These are phyloP conservation scores for Candida vaughaniae DNA, from an alignment of 805 yeast genomes.

Conservation along the genomic window DNA sequence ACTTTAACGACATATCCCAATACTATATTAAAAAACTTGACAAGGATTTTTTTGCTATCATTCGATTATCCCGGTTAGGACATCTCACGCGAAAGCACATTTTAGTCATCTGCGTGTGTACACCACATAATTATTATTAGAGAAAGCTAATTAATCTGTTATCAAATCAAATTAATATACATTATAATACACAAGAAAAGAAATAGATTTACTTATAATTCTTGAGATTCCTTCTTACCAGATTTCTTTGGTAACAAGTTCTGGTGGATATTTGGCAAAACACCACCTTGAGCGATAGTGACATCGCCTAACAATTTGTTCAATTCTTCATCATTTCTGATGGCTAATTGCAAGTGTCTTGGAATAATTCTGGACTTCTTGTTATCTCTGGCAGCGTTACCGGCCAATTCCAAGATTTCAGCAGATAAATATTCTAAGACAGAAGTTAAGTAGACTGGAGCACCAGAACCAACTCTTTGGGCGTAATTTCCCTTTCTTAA, in stretches of 20 bases:
- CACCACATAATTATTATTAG: too few relatives aligned
- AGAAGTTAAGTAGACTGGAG: conserved; percentile 51
- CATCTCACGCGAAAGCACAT: neutral
- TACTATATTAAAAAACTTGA: neutral
- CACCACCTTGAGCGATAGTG: conserved; percentile 54
- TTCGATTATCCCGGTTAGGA: neutral
- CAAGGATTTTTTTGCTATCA: neutral
- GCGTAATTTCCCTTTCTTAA: conserved; percentile 52
- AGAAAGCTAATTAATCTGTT: too few relatives aligned
- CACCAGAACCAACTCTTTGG: conserved; percentile 53
- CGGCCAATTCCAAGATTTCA: conserved; percentile 51
- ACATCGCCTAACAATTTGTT: conserved; percentile 51
- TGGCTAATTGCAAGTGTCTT: conserved; percentile 52
- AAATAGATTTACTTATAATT: conserved; percentile 37
- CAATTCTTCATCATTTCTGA: conserved; percentile 53
- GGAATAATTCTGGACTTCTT: conserved; percentile 52
- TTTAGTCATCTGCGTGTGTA: too few relatives aligned
- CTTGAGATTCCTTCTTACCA: conserved; percentile 58
- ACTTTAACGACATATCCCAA: conserved; percentile 16
- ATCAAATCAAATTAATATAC: conserved; percentile 13
- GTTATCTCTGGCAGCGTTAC: conserved; percentile 54
- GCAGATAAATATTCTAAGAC: conserved; percentile 51
- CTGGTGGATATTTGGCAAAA: conserved; percentile 50
- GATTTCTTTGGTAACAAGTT: conserved; percentile 56
- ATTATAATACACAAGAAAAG: conserved; percentile 14